Conservation (phyloP, 2,329 filamentous ascomycete genomes). For the Ceratocystis lukuohia region DNA sequence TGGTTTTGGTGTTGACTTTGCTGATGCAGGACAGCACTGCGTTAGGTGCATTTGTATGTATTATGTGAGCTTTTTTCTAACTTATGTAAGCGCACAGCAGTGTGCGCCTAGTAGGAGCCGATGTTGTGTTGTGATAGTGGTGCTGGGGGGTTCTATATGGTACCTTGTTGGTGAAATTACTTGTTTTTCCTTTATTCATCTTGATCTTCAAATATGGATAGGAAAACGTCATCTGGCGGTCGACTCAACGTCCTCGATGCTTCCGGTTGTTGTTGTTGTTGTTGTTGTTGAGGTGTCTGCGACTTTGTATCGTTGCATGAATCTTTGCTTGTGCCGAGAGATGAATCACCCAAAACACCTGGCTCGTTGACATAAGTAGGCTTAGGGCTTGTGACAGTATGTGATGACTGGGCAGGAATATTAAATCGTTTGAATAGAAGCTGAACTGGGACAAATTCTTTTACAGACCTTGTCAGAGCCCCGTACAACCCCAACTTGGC, state of each 20-base stretch:
- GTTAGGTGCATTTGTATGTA: no score
- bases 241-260: neutral
- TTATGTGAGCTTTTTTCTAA: no score
- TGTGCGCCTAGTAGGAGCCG: no score
- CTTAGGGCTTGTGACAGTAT: constrained; percentile 26
- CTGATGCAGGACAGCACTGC: no score
- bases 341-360: neutral
- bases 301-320: neutral
- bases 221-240: constrained; percentile 18
- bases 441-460: constrained; percentile 65
- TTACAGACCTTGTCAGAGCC: constrained; percentile 59
- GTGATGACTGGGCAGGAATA: constrained; percentile 54
- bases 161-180: neutral
- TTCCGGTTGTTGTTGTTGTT: neutral
- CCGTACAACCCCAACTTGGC: constrained; percentile 90
- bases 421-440: constrained; percentile 92
- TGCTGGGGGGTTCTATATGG: no score
- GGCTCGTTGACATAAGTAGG: neutral
- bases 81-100: no score
- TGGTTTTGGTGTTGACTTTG: no score
- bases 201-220: constrained; percentile 19
- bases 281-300: neutral
- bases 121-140: no score
- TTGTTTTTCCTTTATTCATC: neutral
- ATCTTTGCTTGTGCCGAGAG: neutral